These are phyloP conservation scores for Microdochium nivale DNA, from an alignment of 2,329 filamentous ascomycete genomes.

Conservation along the genomic window DNA sequence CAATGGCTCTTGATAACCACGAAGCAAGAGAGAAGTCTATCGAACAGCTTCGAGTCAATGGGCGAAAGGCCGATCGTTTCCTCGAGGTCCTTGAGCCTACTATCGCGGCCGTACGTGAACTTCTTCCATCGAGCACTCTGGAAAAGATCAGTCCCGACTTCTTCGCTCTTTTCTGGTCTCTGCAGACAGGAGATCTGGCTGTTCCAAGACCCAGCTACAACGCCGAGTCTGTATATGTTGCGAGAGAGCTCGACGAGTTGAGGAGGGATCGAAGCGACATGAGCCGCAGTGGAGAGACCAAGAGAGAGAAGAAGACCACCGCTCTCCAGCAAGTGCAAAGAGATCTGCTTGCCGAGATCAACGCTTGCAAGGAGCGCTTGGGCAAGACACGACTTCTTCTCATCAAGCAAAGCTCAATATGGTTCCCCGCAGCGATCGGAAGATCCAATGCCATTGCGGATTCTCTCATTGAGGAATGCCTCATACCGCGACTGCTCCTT, in stretches of 20 bases:
- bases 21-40: conserved; percentile 12
- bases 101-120: conserved; percentile 56
- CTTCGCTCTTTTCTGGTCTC: conserved; percentile 86
- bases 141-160: conserved; percentile 68
- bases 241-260: conserved; percentile 58
- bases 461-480: conserved; percentile 77
- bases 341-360: conserved; percentile 64
- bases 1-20: conserved; percentile 19
- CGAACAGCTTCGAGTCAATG: conserved; percentile 16
- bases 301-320: conserved; percentile 63
- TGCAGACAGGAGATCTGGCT: conserved; percentile 73
- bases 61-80: conserved; percentile 39
- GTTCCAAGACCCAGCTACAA: conserved; percentile 73
- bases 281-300: conserved; percentile 54
- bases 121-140: conserved; percentile 56
- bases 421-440: conserved; percentile 61
- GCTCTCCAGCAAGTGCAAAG: conserved; percentile 60
- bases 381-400: conserved; percentile 61
- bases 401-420: conserved; percentile 57
- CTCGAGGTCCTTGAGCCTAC: conserved; percentile 67
- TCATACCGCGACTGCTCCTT: conserved; percentile 78
- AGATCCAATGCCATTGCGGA: conserved; percentile 63
- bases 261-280: conserved; percentile 66
- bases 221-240: conserved; percentile 61
- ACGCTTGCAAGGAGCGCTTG: conserved; percentile 58